These are phyloP conservation scores for Earliella scabrosa DNA, from an alignment of 1,284 basidiomycete genomes.

Conservation along the genomic window DNA sequence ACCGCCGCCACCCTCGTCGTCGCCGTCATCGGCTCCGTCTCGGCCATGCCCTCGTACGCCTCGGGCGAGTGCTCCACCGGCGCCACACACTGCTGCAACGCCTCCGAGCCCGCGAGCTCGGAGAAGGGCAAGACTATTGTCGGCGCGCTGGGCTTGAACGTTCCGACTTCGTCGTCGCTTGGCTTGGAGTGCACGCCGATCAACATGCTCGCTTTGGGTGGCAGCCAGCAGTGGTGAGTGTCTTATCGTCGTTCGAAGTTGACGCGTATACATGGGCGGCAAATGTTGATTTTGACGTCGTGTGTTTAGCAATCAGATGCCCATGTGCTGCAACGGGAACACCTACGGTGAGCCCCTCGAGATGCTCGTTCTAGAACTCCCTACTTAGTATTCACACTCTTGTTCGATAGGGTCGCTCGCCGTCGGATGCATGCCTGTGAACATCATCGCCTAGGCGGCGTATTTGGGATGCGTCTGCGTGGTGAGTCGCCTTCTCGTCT, in stretches of 20 bases:
- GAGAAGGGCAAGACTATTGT: constrained; percentile 14
- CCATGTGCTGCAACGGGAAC: constrained; percentile 22
- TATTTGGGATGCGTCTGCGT: no score
- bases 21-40: constrained; percentile 7
- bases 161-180: constrained; percentile 23
- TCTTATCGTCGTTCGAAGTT: no score
- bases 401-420: constrained; percentile 8
- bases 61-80: constrained; percentile 23
- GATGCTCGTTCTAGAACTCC: neutral
- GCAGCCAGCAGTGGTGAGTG: constrained; percentile 27
- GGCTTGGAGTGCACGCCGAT: constrained; percentile 34
- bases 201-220: constrained; percentile 21
- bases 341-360: constrained; percentile 8
- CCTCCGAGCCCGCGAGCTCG: constrained; percentile 17
- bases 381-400: neutral
- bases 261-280: no score
- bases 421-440: constrained; percentile 16
- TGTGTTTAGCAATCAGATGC: constrained; percentile 4
- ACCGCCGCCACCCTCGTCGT: constrained; percentile 11
- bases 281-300: neutral
- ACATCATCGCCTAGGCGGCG: neutral
- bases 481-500: neutral
- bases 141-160: constrained; percentile 22
- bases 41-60: constrained; percentile 7
- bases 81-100: constrained; percentile 26